A percentile compares a stretch with the other conserved stretches of the same genome.
Evolutionary conservation across 345 rosid genomes (phyloP).

Genomic region (Rhodamnia rubescens): DNA sequence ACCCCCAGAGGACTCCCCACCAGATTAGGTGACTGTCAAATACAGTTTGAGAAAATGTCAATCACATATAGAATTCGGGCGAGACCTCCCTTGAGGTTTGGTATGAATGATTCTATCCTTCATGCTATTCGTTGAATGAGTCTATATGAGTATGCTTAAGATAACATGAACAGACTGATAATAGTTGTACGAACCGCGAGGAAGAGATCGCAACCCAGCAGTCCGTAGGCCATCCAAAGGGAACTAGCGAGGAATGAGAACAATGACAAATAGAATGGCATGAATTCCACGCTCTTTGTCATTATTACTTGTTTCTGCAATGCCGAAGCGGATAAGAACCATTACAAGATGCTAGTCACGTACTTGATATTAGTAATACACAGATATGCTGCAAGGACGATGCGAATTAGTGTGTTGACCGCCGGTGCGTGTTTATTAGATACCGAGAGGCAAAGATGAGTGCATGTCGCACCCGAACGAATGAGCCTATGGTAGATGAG

Average conservation of each 20-base stretch:
- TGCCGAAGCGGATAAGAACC: not conserved
- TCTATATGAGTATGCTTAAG: not conserved
- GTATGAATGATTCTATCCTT: not conserved
- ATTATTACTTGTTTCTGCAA: constrained; percentile 63
- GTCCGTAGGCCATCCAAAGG: constrained; percentile 69
- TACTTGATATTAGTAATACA: not conserved
- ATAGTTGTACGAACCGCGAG: constrained; percentile 45
- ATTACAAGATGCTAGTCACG: not conserved
- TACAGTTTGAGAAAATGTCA: not conserved
- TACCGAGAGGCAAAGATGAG: not conserved
- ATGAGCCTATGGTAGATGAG: not conserved
- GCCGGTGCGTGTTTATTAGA: not conserved
- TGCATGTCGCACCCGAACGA: not conserved
- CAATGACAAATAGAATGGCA: constrained; percentile 82
- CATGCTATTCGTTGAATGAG: not conserved
- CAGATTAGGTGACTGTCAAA: constrained; percentile 60
- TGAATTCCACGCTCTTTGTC: constrained; percentile 82
- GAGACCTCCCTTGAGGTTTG: not conserved
- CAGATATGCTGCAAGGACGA: not conserved
- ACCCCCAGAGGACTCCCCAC: constrained; percentile 60
- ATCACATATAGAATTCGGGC: not conserved
- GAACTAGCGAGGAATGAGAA: constrained; percentile 66
- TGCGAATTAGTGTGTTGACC: not conserved
- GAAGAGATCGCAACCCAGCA: constrained; percentile 63
- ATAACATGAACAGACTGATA: not conserved